A percentile compares a stretch with the other conserved stretches of the same genome.
These are phyloP conservation scores for Triticum urartu DNA, from an alignment of 176 grass and related monocot species.

Conservation along the genomic window DNA sequence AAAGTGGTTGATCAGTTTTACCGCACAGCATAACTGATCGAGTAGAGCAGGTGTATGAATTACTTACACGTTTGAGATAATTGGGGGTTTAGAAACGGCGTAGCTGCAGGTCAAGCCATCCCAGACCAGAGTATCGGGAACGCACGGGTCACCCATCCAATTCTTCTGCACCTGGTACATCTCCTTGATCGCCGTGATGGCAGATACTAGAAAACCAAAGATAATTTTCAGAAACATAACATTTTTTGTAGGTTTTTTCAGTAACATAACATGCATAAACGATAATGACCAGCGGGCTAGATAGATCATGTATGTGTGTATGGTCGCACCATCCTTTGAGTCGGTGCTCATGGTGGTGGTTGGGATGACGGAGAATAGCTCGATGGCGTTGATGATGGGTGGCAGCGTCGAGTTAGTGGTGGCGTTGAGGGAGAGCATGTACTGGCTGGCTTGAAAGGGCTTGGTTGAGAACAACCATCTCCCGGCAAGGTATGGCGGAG, in stretches of 20 bases:
- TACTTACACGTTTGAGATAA: no score
- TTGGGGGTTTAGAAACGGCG: no score
- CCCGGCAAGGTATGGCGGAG: slow-evolving; percentile 1
- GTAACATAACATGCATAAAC: neutral
- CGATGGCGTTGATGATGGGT: slow-evolving; percentile 48
- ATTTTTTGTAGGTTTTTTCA: neutral
- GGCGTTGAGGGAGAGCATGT: slow-evolving; percentile 38
- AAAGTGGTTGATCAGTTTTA: no score
- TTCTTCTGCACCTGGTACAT: no score
- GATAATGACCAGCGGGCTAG: neutral
- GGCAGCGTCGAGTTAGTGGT: slow-evolving; percentile 46
- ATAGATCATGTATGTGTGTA: neutral
- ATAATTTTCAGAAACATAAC: neutral
- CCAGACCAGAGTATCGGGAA: no score
- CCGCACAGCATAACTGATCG: neutral
- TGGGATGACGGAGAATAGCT: neutral
- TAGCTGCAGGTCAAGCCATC: no score
- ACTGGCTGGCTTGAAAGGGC: neutral
- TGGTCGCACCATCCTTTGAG: slow-evolving; percentile 31
- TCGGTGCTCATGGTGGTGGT: slow-evolving; percentile 17
- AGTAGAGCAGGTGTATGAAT: no score
- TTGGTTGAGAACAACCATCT: neutral
- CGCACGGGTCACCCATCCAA: no score
- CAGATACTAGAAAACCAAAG: neutral
- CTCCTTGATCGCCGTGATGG: no score